phyloP scores from a whole-genome alignment of 306 rosid genomes.

The Rubus parviflorus region DNA sequence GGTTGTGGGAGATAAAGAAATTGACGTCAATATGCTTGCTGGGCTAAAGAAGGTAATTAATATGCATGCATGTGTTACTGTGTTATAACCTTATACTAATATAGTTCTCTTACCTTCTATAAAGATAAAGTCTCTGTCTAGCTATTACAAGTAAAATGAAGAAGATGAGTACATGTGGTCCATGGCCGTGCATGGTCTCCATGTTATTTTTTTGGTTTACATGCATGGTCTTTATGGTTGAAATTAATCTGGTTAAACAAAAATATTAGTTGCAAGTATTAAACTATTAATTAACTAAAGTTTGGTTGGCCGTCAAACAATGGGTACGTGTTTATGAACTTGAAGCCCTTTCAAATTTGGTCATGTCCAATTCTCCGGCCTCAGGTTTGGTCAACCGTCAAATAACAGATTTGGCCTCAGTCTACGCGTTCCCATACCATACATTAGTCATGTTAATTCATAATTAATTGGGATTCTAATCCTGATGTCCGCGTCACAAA shows the following conservation, averaged over 20 bases:
- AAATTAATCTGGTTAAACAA: background rate
- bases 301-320: background rate
- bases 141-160: background rate
- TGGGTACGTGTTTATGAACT: background rate
- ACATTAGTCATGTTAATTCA: background rate
- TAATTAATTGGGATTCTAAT: background rate
- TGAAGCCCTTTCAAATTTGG: background rate
- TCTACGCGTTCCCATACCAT: conserved; percentile 12
- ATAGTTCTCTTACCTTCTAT: background rate
- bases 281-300: background rate
- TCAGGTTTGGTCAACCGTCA: conserved; percentile 32
- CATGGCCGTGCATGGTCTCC: background rate
- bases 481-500: background rate
- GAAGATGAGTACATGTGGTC: background rate
- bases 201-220: background rate
- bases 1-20: conserved; percentile 49
- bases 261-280: no score
- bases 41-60: conserved; percentile 61
- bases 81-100: background rate
- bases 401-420: background rate
- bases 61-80: background rate
- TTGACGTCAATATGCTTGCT: conserved; percentile 51
- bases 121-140: background rate
- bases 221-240: background rate
- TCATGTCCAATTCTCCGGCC: background rate